Base-by-base conservation (phyloP, 805 yeast genomes). In the Vanderwaltozyma tropicalis region DNA sequence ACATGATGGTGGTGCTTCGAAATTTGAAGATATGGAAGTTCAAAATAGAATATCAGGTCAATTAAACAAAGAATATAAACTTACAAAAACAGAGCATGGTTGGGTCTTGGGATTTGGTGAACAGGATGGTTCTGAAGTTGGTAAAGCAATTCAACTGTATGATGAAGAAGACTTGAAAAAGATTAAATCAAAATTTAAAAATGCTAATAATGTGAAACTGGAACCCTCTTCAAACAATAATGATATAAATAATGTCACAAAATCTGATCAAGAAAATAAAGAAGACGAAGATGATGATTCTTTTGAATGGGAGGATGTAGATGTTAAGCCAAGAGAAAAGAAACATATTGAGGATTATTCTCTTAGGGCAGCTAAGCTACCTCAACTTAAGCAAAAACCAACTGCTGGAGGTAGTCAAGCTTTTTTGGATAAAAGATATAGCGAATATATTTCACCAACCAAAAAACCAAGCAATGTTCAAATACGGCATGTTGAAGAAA, bases 1-100 rank as follows among this genome's bases (percentile, higher is more conserved):
- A 76, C 82, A 80, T 27, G 76, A 67, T 30, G 72, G 67, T 12
- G 62, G 61, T 12, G 55, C 62, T 9, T 55, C 61, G 1, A 51
- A 48, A 28, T 16, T 53, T 12, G 66, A 68, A 5, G 68, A 62
- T 38, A 49, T 46, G 3, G 53, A 49, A 10, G 44, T 47, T 2
- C 34, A 43, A 10, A 43, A 49, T 25, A 67, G 96, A 37, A 74
- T 92, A 4, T 87, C 95, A 0, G 84, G 96, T 28, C 95, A 87
- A 48, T 76, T 72, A 44, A 84, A 81, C 45, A 68, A 77, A 42
- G 78, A 78, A 43, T 92, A 92, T 50, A 72, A 80, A 33, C 68
- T 92, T 35, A 72, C 80, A 16, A 74, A 80, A 45, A 82, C 80
- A 28, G 84, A 80, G 10, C 80, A 77, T 46, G 96, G 96, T 0